These are phyloP conservation scores for Stenogyne calaminthoides DNA, from an alignment of 305 asterid genomes.

Conservation along the genomic window DNA sequence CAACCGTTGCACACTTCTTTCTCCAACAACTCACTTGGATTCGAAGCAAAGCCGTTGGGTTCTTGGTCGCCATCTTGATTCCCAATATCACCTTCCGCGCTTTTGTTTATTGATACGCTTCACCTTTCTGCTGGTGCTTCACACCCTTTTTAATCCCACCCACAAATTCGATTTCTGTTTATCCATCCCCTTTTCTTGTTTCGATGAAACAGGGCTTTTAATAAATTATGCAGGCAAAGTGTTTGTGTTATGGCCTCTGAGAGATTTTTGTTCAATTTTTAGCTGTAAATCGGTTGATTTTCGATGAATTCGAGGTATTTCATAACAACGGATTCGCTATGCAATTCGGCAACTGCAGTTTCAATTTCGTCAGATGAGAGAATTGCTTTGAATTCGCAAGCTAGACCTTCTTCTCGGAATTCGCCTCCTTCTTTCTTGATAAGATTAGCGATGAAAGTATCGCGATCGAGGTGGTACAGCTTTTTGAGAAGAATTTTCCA, in stretches of 20 bases:
- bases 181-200: background rate
- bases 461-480: slow-evolving; percentile 71
- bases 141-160: slow-evolving; percentile 36
- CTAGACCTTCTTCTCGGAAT: slow-evolving; percentile 45
- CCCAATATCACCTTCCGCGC: slow-evolving; percentile 49
- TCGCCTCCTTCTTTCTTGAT: slow-evolving; percentile 59
- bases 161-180: background rate
- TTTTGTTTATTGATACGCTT: slow-evolving; percentile 38
- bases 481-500: slow-evolving; percentile 85
- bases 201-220: no score
- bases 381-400: slow-evolving; percentile 33
- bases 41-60: slow-evolving; percentile 76
- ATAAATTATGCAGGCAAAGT: background rate
- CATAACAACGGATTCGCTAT: slow-evolving; percentile 56
- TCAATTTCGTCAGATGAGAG: slow-evolving; percentile 53
- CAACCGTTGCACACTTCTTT: slow-evolving; percentile 48
- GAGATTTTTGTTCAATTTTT: background rate
- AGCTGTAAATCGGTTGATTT: background rate
- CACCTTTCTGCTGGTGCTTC: slow-evolving; percentile 29
- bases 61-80: slow-evolving; percentile 80
- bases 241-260: slow-evolving; percentile 21
- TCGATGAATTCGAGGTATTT: slow-evolving; percentile 56
- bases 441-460: slow-evolving; percentile 67
- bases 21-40: slow-evolving; percentile 55
- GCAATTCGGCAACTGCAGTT: slow-evolving; percentile 44